Evolutionary conservation across 768 basidiomycete genomes (phyloP).

Genomic region (Infundibulicybe gibba): DNA sequence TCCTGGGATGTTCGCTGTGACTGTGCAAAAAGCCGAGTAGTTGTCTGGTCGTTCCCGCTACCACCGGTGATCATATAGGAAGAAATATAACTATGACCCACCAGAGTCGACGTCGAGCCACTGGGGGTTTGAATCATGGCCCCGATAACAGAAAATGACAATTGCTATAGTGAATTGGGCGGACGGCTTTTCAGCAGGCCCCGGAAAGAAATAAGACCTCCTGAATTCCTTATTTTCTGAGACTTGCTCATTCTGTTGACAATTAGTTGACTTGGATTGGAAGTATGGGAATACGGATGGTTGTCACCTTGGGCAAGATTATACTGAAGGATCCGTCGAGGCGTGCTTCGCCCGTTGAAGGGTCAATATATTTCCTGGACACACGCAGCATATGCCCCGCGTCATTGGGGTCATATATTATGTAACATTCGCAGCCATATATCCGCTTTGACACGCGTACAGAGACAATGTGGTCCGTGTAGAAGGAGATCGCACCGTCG

Average conservation of each 20-base stretch:
- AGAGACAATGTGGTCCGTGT: constrained; percentile 2
- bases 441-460: constrained; percentile 6
- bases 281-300: neutral
- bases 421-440: constrained; percentile 5
- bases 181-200: neutral
- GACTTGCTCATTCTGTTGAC: constrained; percentile 33
- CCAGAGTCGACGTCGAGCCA: constrained; percentile 22
- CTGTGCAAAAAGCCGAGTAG: constrained; percentile 16
- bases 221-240: constrained; percentile 21
- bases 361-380: neutral
- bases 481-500: constrained; percentile 2
- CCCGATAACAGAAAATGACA: constrained; percentile 18
- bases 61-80: neutral
- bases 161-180: constrained; percentile 7
- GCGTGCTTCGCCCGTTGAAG: constrained; percentile 2
- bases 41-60: constrained; percentile 8
- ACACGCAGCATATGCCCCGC: constrained; percentile 7
- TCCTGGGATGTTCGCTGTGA: too few relatives aligned
- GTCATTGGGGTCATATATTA: constrained; percentile 3
- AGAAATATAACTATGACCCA: constrained; percentile 1
- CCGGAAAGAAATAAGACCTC: constrained; percentile 8
- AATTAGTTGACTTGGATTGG: neutral
- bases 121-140: constrained; percentile 10
- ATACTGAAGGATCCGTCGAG: constrained; percentile 15
- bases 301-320: constrained; percentile 19